Base-by-base conservation (phyloP, 2,329 filamentous ascomycete species). In the Chaetomium sp. region DNA sequence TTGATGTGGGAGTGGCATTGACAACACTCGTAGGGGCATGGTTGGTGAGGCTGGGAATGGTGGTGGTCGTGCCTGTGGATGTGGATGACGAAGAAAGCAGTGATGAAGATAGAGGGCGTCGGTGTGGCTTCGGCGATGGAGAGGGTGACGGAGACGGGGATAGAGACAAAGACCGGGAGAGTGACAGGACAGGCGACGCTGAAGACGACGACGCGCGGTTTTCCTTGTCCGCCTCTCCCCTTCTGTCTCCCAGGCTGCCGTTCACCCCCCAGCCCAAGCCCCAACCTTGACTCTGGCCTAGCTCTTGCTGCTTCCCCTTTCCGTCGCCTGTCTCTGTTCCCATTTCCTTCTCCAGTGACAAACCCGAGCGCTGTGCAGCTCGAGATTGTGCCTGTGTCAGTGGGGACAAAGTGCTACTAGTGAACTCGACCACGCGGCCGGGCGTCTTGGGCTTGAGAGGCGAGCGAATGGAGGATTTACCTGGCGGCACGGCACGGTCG, bases 341-440 rank as follows among this genome's bases (percentile, higher is more conserved):
- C 3, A 27, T 7, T 6, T 12, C 19, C 53, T 42, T 56, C 19
- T 53, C 53, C 0, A 47, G 48, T 1, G 43, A 55, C 56, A 37
- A 46, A 33, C 44, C 48, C 0, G 40, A 57, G 6, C 64, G 63
- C 4, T 61, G 56, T 14, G 64, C 61, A 12, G 58, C 61, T 4
- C 59, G 62, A 3, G 58, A 60, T 61, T 71, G 66, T 2, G 70
- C 72, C 59, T 78, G 74, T 8, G 74, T 71, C 1, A 72, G 62
- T 1, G 77, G 76, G 3, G 76, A 77, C 6, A 77, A 66, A 1
- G 75, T 75, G 64, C 72, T 78, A 66, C 74, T 77, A 0, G 76
- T 77, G 60, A 83, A 84, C 55, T 81, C 79, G 11, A 84, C 81
- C 0, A 83, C 77, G 0, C 79, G 76, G 4, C 81, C 81, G 0